Evolutionary conservation across 2,329 filamentous ascomycete genomes (phyloP).

Genomic region (Colletotrichum limetticola): DNA sequence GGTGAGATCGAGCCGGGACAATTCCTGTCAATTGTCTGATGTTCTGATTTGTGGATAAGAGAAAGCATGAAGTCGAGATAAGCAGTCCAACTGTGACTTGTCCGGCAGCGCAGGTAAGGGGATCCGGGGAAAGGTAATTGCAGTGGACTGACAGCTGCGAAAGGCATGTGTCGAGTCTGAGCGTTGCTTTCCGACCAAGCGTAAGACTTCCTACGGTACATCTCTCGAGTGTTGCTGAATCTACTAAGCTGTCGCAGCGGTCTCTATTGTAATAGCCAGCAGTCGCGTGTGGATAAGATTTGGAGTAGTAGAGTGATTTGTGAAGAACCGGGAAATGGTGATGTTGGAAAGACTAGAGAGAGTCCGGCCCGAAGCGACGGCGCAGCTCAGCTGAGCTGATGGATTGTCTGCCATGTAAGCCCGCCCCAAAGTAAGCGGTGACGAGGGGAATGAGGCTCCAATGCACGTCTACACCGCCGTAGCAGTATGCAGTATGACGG

Average conservation of each 20-base stretch:
- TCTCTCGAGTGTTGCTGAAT: not conserved
- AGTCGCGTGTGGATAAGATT: not conserved
- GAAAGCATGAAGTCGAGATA: constrained; percentile 20
- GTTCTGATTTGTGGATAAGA: constrained; percentile 13
- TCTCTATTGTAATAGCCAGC: not conserved
- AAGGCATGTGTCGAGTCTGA: constrained; percentile 12
- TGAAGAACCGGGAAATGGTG: not conserved
- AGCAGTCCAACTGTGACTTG: constrained; percentile 25
- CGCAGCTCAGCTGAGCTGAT: not conserved
- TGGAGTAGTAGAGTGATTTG: not conserved
- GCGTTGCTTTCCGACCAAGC: constrained; percentile 16
- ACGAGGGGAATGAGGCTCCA: not conserved
- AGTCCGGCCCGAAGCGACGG: not conserved
- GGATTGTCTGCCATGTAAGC: not conserved
- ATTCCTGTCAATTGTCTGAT: not conserved
- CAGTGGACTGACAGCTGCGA: constrained; percentile 10
- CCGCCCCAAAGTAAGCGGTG: not conserved
- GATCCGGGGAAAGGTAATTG: constrained; percentile 29
- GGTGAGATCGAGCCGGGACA: not conserved
- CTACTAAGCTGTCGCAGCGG: not conserved
- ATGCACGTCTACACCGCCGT: not conserved
- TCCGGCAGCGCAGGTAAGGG: constrained; percentile 12
- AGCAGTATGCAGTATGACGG: not conserved
- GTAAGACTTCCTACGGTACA: not conserved
- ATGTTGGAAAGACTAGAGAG: not conserved